Evolutionary conservation across 1,284 basidiomycete species (phyloP), one percentile per base, ranked within the genome.

Genomic region (Cryptococcus sp.): DNA sequence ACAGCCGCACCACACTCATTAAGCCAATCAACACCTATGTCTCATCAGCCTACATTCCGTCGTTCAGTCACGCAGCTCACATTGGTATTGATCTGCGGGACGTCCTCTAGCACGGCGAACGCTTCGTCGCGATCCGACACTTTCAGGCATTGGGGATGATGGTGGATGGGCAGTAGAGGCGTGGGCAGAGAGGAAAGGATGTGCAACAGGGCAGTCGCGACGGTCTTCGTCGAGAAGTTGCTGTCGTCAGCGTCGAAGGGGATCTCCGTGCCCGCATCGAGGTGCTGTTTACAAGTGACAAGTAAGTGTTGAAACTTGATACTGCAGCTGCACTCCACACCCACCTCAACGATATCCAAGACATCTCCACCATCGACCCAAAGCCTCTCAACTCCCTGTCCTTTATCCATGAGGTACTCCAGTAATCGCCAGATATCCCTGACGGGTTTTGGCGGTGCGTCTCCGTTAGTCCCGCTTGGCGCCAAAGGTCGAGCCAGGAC

Each of bases 371-470:
- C 47, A 0, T 57, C 57, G 0, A 57, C 56, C 69, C 72, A 74
- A 7, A 72, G 57, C 2, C 47, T 53, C 15, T 61, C 56, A 0
- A 56, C 46, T 13, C 59, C 59, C 11, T 47, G n/a, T 1, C 67
- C 68, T 13, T 53, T 55, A 8, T 61, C 62, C 71, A 77, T 77
- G 11, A 77, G 64, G 15, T 62, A 61, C 50, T 77, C 75, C 19
- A 77, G 57, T 19, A 75, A 52, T 6, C 63, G 62, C 75, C 75
- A 77, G 2, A 75, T 53, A 54, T 73, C 69, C 13, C 58, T 64
- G 0, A 70, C 71, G 11, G 75, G 68, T 54, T 68, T 70, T 20
- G 58, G 40, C 5, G 57, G 53, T 17, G 51, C 52, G 20, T 54
- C 53, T 20, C 58, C 57, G 38, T 61, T 61, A 5, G 54, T 54